Evolutionary conservation across 495 filamentous ascomycete genomes (phyloP), one percentile per base, ranked within the genome.

Genomic region (Amniculicola lignicola): DNA sequence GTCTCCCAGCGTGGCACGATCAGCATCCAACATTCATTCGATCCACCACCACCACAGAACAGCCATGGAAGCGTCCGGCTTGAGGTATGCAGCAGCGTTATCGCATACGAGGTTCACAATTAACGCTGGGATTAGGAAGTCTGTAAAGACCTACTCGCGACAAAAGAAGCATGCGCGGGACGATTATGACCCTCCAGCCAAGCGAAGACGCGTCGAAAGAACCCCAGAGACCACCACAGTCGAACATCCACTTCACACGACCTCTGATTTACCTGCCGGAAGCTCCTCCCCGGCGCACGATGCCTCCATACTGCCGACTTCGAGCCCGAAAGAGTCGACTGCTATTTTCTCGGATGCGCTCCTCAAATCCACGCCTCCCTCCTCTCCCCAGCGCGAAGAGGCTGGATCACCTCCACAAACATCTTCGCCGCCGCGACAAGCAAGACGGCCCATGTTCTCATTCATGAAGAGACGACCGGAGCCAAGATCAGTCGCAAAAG

Each of bases 111-210:
- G n/a, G n/a, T n/a, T n/a, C n/a, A n/a, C n/a, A n/a, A n/a, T n/a
- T n/a, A n/a, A n/a, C n/a, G n/a, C n/a, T n/a, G n/a, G n/a, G n/a
- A n/a, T n/a, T 35, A 65, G 65, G 35, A 55, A 54, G 19, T 18
- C 40, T n/a, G 28, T 62, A 4, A 62, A 39, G 43, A 67, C 65
- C 4, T 67, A 67, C 57, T 56, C 65, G 38, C 65, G 65, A 51
- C 57, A 54, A n/a, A 43, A 36, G 51, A 67, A 51, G 51, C 57
- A 42, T 27, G 45, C 53, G 19, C 29, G 64, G 21, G 24, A 54
- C 50, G 54, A 62, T 56, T 48, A 61, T 33, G 57, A 64, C 25
- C 65, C 58, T 11, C 36, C 62, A 9, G 24, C 61, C 15, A 65
- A 67, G 37, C 61, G 62, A 16, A 56, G 58, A 36, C 61, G 60